Conservation (phyloP, 495 filamentous ascomycete species). For the Zalerion maritima region DNA sequence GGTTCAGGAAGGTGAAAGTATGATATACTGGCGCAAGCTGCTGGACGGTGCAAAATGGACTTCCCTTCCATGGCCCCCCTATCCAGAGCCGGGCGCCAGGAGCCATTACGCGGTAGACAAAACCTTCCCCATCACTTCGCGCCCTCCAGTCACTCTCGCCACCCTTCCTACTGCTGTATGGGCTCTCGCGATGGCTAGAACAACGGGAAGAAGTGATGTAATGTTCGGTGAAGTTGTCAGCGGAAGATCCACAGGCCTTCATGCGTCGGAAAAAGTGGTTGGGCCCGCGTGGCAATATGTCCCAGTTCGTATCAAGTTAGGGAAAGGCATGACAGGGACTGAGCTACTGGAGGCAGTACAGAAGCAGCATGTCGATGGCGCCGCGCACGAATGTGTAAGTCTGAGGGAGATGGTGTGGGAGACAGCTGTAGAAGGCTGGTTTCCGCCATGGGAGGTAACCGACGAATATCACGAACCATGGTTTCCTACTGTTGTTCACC, state of each 20-base stretch:
- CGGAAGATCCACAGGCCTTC: conserved; percentile 39
- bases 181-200: conserved; percentile 42
- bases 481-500: conserved; percentile 32
- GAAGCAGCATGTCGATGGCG: conserved; percentile 21
- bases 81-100: conserved; percentile 13
- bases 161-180: conserved; percentile 47
- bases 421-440: conserved; percentile 4
- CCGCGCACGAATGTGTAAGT: conserved; percentile 22
- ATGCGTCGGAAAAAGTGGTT: conserved; percentile 28
- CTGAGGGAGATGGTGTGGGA: conserved; percentile 17
- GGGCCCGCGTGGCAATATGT: conserved; percentile 31
- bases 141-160: conserved; percentile 38
- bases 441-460: too few species aligned
- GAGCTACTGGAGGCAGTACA: conserved; percentile 22
- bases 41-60: conserved; percentile 37
- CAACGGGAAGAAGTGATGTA: conserved; percentile 32
- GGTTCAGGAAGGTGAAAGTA: conserved; percentile 13
- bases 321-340: conserved; percentile 9
- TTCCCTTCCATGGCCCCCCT: conserved; percentile 22
- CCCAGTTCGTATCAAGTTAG: conserved; percentile 21
- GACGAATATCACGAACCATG: too few species aligned
- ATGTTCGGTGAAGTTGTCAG: conserved; percentile 46
- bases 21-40: conserved; percentile 44
- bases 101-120: conserved; percentile 23
- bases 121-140: conserved; percentile 26